Conservation (phyloP, 140 eudicot genomes). For the Oenanthe javanica region DNA sequence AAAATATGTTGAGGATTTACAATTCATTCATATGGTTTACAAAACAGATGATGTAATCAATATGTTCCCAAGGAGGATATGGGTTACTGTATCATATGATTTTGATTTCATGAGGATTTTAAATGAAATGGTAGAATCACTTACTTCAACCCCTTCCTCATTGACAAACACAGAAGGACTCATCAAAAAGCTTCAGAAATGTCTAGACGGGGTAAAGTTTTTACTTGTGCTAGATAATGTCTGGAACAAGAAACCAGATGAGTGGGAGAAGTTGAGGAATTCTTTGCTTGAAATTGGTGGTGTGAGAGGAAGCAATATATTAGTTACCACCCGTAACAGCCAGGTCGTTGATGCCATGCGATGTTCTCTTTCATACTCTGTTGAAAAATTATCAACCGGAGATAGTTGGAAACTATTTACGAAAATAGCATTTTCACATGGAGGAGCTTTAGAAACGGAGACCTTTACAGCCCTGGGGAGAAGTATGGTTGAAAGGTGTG, state of each 20-base stretch:
- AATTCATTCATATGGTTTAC: neutral
- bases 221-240: neutral
- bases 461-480: slow-evolving; percentile 9
- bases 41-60: neutral
- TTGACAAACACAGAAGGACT: no score
- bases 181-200: no score
- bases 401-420: slow-evolving; percentile 6
- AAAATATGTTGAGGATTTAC: neutral
- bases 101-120: no score
- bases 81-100: neutral
- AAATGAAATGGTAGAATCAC: neutral
- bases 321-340: neutral
- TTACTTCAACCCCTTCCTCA: neutral
- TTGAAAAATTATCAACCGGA: neutral
- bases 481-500: neutral
- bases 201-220: no score
- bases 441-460: neutral
- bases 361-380: neutral
- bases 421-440: neutral
- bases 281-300: neutral
- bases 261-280: neutral
- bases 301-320: neutral
- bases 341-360: neutral
- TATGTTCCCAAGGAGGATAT: neutral
- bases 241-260: neutral